These are phyloP conservation scores for Vicia faba DNA, from an alignment of 306 rosid genomes.

Conservation along the genomic window DNA sequence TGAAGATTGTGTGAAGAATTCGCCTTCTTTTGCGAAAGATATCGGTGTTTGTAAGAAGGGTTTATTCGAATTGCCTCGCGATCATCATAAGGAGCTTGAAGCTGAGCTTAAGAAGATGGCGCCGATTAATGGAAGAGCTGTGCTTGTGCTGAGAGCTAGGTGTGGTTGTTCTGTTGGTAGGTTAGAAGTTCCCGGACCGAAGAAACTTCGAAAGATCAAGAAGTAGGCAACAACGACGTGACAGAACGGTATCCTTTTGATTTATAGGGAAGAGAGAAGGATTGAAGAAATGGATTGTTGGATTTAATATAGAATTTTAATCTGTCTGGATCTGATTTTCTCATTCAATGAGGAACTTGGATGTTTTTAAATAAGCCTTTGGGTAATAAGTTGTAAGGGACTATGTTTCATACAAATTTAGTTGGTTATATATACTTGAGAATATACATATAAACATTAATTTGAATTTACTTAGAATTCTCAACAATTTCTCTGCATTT, in stretches of 20 bases:
- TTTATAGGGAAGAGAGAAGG: slow-evolving; percentile 38
- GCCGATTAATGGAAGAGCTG: slow-evolving; percentile 89
- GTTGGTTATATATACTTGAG: slow-evolving; percentile 61
- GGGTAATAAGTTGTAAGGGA: slow-evolving; percentile 64
- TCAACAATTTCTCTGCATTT: slow-evolving; percentile 24
- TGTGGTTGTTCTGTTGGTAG: slow-evolving; percentile 98
- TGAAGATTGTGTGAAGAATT: slow-evolving; percentile 91
- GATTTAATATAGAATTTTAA: slow-evolving; percentile 43
- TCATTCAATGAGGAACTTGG: slow-evolving; percentile 45
- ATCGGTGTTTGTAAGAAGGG: slow-evolving; percentile 63
- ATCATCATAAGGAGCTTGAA: slow-evolving; percentile 87
- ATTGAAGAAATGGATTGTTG: slow-evolving; percentile 19
- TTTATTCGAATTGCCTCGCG: slow-evolving; percentile 78
- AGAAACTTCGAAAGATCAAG: slow-evolving; percentile 78
- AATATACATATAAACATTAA: slow-evolving; percentile 48
- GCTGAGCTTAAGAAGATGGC: slow-evolving; percentile 99
- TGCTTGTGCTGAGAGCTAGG: slow-evolving; percentile 74
- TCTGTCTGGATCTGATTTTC: slow-evolving; percentile 45
- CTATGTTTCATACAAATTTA: slow-evolving; percentile 50
- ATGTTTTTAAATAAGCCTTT: slow-evolving; percentile 73
- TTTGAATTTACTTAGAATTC: slow-evolving; percentile 35
- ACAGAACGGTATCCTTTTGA: slow-evolving; percentile 22
- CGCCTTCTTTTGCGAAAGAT: slow-evolving; percentile 44
- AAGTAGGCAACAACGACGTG: slow-evolving; percentile 48
- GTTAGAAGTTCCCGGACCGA: slow-evolving; percentile 91